These are phyloP conservation scores for Cutaneotrichosporon daszewskae DNA, from an alignment of 1,284 basidiomycete species.

Conservation along the genomic window DNA sequence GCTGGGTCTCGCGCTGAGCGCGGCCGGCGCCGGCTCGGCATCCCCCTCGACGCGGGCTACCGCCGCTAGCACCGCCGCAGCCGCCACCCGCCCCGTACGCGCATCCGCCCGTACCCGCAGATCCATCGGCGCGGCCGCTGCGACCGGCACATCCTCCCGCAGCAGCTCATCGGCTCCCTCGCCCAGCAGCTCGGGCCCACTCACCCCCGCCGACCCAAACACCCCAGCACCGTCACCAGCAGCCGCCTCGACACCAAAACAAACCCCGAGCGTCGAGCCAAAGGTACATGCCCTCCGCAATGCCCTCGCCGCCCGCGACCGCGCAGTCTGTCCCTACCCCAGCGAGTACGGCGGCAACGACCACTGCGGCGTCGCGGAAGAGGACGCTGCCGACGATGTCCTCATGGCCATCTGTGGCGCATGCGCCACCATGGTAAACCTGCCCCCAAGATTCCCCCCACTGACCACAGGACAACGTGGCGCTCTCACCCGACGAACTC, in stretches of 20 bases:
- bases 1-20: too few species aligned
- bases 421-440: slow-evolving; percentile 35
- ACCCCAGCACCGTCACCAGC: slow-evolving; percentile 1
- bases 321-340: slow-evolving; percentile 37
- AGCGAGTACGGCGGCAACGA: slow-evolving; percentile 33
- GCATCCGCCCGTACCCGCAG: slow-evolving; percentile 3
- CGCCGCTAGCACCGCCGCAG: slow-evolving; percentile 2
- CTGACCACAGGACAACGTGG: slow-evolving; percentile 36
- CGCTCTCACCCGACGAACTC: slow-evolving; percentile 40
- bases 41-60: slow-evolving; percentile 3
- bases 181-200: slow-evolving; percentile 2
- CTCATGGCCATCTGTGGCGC: slow-evolving; percentile 43
- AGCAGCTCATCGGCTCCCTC: not conserved
- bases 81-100: slow-evolving; percentile 1
- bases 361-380: slow-evolving; percentile 33
- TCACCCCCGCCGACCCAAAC: slow-evolving; percentile 4
- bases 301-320: slow-evolving; percentile 27
- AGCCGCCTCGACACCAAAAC: not conserved
- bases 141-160: slow-evolving; percentile 4
- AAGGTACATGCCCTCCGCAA: slow-evolving; percentile 40
- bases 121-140: slow-evolving; percentile 2
- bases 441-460: not conserved
- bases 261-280: slow-evolving; percentile 28
- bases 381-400: slow-evolving; percentile 41
- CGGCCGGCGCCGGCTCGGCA: too few species aligned